Evolutionary conservation across 768 basidiomycete species (phyloP).

Genomic region (Paxillus ammoniavirescens): DNA sequence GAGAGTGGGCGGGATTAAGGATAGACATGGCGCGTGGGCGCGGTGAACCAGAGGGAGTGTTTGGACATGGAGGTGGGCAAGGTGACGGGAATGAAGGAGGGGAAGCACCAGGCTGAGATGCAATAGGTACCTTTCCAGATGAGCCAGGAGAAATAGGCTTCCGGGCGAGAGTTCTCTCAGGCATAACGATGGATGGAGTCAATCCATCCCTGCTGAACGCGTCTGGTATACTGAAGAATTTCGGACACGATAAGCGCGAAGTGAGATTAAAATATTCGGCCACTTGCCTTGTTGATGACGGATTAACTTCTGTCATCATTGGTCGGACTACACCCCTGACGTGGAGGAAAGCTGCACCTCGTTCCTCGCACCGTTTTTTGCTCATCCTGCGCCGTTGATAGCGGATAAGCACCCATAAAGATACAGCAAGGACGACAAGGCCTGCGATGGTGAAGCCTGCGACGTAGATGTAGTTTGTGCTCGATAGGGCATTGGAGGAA

Average conservation of each 20-base stretch:
- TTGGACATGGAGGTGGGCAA: conserved; percentile 1
- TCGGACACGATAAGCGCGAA: background rate
- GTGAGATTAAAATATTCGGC: background rate
- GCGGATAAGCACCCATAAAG: conserved; percentile 44
- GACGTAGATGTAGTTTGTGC: conserved; percentile 37
- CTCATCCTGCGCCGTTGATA: conserved; percentile 40
- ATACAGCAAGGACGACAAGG: conserved; percentile 23
- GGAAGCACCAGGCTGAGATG: conserved; percentile 46
- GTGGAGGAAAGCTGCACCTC: conserved; percentile 41
- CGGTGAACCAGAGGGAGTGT: conserved; percentile 12
- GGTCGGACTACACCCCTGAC: conserved; percentile 5
- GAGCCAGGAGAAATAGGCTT: conserved; percentile 40
- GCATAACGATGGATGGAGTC: conserved; percentile 49
- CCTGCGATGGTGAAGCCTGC: conserved; percentile 42
- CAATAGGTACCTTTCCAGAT: conserved; percentile 43
- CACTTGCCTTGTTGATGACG: conserved; percentile 14
- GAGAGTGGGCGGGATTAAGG: conserved; percentile 22
- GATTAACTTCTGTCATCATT: conserved; percentile 4
- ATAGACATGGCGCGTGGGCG: conserved; percentile 14
- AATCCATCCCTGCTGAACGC: conserved; percentile 44
- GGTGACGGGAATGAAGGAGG: conserved; percentile 42
- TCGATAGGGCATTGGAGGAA: background rate
- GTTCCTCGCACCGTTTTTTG: conserved; percentile 35
- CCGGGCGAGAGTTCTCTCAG: conserved; percentile 45
- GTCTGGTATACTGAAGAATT: conserved; percentile 9